Evolutionary conservation across 331 rosid genomes (phyloP), one percentile per base, ranked within the genome.

Genomic region (Acacia pycnantha): DNA sequence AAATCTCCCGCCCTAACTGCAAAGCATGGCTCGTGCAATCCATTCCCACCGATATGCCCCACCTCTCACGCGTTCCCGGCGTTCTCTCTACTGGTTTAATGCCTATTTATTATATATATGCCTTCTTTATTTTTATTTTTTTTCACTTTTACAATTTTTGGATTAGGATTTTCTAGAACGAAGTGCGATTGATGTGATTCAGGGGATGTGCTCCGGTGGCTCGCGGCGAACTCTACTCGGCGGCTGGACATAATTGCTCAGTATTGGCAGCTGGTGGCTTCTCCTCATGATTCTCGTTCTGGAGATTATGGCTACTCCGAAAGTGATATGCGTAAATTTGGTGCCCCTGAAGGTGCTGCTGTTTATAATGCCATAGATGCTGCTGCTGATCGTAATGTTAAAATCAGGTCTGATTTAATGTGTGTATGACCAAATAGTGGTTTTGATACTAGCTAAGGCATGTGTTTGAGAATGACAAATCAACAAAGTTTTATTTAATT

Each of bases 21-120:
- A 90, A 93, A 84, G 94, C 97, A 59, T 95, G 99, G 98, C 87
- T 95, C 58, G 99, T 92, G 51, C 99, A 93, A 82, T 95, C 99
- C 50, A 89, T 92, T 70, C 98, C 99, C 73, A 93, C 99, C 84
- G 90, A 92, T 62, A 89, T 92, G 98, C 98, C 94, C 21, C 78
- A 84, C 47, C 93, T 92, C 76, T 68, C 72, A 35, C 97, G 54
- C 18, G 90, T 95, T 84, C 87, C 92, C 0, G 98, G 98, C 41
- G 91, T 91, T 84, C 97, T 95, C 82, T 88, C 94, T 15, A 90
- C 97, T 12, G 93, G 97, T 94, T 81, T 21, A 46, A 24, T 47
- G 1, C 56, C 54, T 44, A 14, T 71, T 70, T 44, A 44, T 44
- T 47, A 43, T 43, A 7, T 44, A 43, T 13, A 22, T 24, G 22